Evolutionary conservation across 352 stramenopile species (phyloP).

Genomic region (Phytopythium ostracodes): DNA sequence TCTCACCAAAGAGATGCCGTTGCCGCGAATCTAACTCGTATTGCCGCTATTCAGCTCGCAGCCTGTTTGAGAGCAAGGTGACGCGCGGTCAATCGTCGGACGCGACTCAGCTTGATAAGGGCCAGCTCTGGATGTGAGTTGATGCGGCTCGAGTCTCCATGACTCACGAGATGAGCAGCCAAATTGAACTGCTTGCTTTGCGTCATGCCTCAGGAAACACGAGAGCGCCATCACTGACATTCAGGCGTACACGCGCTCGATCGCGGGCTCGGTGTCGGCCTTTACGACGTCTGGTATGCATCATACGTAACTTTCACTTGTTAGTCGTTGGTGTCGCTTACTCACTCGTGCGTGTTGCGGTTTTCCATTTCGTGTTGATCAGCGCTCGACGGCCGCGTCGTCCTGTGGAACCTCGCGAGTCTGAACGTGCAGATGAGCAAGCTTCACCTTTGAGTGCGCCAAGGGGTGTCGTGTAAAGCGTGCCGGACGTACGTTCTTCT

Average conservation of each 20-base stretch:
- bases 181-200: background rate
- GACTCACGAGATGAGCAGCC: background rate
- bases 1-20: background rate
- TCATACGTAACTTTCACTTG: background rate
- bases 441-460: conserved; percentile 56
- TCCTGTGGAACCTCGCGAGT: conserved; percentile 70
- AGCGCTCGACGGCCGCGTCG: conserved; percentile 80
- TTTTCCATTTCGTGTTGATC: conserved; percentile 1
- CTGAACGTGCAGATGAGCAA: conserved; percentile 81
- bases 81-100: conserved; percentile 78
- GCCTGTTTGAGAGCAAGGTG: conserved; percentile 86
- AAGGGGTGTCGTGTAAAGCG: background rate
- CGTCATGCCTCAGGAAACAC: conserved; percentile 53
- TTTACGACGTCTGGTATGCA: conserved; percentile 80
- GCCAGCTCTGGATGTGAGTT: conserved; percentile 77
- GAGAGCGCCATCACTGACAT: conserved; percentile 84
- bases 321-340: background rate
- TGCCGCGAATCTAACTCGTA: background rate
- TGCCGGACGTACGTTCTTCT: background rate
- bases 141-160: background rate
- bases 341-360: background rate
- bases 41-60: conserved; percentile 35
- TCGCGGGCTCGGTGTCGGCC: conserved; percentile 55
- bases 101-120: conserved; percentile 77
- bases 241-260: conserved; percentile 49